Evolutionary conservation across 345 rosid species (phyloP), one percentile per base, ranked within the genome.

Genomic region (Hibiscus syriacus): DNA sequence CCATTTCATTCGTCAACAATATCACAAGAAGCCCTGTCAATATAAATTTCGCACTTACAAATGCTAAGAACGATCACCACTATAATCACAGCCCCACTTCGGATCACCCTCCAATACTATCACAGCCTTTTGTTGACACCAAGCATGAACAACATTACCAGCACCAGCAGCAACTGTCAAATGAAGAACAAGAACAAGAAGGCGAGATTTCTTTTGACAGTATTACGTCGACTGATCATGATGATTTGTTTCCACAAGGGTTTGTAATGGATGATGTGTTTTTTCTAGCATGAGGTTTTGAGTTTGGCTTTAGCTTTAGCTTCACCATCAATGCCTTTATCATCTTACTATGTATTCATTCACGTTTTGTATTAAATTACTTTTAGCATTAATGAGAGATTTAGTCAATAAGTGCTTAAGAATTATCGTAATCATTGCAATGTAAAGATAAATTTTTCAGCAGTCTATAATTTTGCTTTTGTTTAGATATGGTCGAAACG

Each of bases 1-100:
- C 55, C 67, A 34, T 67, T 67, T 67, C 70, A 22, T 67, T 38
- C 19, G 30, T 12, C 58, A 50, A 30, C 6, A 50, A 8, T 12
- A 45, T 13, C n/a, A n/a, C n/a, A 2, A 22, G 22, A 53, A 36
- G 70, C 22, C 34, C 70, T 22, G 20, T 67, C 70, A 36, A 12
- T 38, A 34, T 53, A 22, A 53, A 22, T 32, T 67, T 52, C 46
- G 34, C 70, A 20, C 20, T 5, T 12, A 60, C 20, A 34, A 32
- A 13, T 19, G 49, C 14, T 34, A 32, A 36, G 34, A 16, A 49
- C n/a, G 20, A 9, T 3, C 2, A 8, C 46, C 7, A 29, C n/a
- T n/a, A n/a, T n/a, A n/a, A n/a, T n/a, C n/a, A n/a, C 20, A 20
- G 5, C 5, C 0, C 19, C 1, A 20, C 11, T 20, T 19, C 1